Conservation (phyloP, 805 yeast species). For the Geotrichum ghanense region DNA sequence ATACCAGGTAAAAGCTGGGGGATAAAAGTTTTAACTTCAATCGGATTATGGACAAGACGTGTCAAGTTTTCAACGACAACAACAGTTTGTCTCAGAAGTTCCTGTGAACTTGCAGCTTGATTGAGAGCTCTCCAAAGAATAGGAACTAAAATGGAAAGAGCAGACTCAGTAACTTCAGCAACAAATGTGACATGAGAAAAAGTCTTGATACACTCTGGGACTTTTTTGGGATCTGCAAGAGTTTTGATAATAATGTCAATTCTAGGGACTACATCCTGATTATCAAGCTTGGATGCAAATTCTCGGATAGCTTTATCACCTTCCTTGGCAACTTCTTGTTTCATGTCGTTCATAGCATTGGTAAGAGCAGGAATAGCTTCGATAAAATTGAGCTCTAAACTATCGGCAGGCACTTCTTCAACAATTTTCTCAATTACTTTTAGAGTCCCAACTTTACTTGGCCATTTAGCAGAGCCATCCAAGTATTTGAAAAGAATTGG, state of each 20-base stretch:
- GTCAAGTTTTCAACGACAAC: slow-evolving; percentile 93
- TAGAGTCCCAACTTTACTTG: slow-evolving; percentile 72
- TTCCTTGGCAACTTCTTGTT: slow-evolving; percentile 85
- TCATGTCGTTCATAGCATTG: slow-evolving; percentile 87
- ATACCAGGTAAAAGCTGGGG: slow-evolving; percentile 86
- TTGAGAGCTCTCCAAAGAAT: slow-evolving; percentile 82
- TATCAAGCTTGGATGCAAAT: slow-evolving; percentile 77
- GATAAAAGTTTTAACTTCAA: slow-evolving; percentile 79
- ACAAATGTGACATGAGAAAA: slow-evolving; percentile 92
- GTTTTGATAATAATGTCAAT: slow-evolving; percentile 77
- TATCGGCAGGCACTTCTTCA: slow-evolving; percentile 74
- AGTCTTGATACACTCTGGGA: slow-evolving; percentile 79
- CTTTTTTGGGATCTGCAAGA: slow-evolving; percentile 79
- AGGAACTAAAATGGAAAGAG: slow-evolving; percentile 81
- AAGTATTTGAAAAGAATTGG: slow-evolving; percentile 52
- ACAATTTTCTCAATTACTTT: slow-evolving; percentile 60
- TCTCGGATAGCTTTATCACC: slow-evolving; percentile 61
- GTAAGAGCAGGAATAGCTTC: slow-evolving; percentile 75
- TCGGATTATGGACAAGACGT: slow-evolving; percentile 83
- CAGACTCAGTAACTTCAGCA: slow-evolving; percentile 97
- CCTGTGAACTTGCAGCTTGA: slow-evolving; percentile 83
- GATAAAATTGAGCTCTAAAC: slow-evolving; percentile 70
- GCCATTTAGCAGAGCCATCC: slow-evolving; percentile 85
- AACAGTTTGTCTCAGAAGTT: slow-evolving; percentile 92
- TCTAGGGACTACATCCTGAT: slow-evolving; percentile 82